These are phyloP conservation scores for Purpureocillium lavendulum DNA, from an alignment of 2,329 filamentous ascomycete genomes.

Conservation along the genomic window DNA sequence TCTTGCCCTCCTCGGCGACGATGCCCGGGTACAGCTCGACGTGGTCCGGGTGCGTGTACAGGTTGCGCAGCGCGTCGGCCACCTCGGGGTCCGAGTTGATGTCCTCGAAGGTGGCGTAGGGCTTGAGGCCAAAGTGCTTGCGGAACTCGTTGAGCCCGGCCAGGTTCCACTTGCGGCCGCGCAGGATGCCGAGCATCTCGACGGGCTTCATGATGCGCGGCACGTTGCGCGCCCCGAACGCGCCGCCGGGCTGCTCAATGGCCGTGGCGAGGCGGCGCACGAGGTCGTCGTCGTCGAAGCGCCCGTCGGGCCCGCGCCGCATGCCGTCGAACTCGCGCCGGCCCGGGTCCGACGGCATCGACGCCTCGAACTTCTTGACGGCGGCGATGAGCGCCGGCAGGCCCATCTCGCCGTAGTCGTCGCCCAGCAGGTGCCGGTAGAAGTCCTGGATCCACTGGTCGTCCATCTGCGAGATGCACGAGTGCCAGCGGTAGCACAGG, in stretches of 20 bases:
- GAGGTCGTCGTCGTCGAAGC: constrained; percentile 68
- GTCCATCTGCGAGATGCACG: constrained; percentile 61
- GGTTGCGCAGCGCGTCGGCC: constrained; percentile 52
- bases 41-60: constrained; percentile 72
- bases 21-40: constrained; percentile 77
- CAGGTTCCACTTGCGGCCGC: constrained; percentile 68
- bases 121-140: constrained; percentile 69
- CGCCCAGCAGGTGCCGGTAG: constrained; percentile 50
- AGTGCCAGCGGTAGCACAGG: constrained; percentile 82
- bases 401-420: constrained; percentile 46
- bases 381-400: constrained; percentile 53
- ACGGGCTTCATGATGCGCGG: constrained; percentile 66
- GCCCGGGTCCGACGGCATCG: constrained; percentile 56
- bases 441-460: constrained; percentile 72
- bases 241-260: constrained; percentile 71
- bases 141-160: constrained; percentile 79
- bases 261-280: constrained; percentile 58
- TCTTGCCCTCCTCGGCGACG: constrained; percentile 67
- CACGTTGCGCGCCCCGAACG: constrained; percentile 66
- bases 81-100: constrained; percentile 73
- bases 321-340: constrained; percentile 62
- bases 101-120: constrained; percentile 70
- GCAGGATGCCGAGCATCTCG: constrained; percentile 73
- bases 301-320: constrained; percentile 55
- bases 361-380: constrained; percentile 53